phyloP scores from a whole-genome alignment of 2,329 filamentous ascomycete genomes.

The Diaporthe citrichinensis region DNA sequence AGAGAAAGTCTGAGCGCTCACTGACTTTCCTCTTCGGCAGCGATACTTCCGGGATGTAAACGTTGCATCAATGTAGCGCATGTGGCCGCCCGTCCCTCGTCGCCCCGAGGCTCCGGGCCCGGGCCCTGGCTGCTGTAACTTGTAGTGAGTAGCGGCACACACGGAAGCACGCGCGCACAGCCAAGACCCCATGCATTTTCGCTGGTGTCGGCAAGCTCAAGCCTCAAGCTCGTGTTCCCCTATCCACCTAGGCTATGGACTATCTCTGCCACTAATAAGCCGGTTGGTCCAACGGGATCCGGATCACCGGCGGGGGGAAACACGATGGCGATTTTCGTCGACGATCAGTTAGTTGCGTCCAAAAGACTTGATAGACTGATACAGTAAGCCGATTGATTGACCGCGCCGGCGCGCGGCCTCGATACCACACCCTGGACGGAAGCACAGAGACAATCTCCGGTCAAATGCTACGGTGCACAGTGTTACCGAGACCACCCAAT shows the following conservation, averaged over 20 bases:
- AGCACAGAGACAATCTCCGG: conserved; percentile 24
- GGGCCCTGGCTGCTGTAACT: not conserved
- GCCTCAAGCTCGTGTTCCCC: not conserved
- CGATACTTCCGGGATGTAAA: not conserved
- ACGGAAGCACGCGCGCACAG: not conserved
- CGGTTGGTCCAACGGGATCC: no score
- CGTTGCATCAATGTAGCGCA: conserved; percentile 18
- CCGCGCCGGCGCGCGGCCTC: not conserved
- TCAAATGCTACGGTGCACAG: not conserved
- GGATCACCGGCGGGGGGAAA: not conserved
- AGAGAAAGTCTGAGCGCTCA: not conserved
- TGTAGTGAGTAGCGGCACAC: not conserved
- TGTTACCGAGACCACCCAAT: not conserved
- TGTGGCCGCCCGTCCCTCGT: conserved; percentile 7
- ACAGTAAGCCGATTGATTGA: not conserved
- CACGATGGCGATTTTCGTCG: not conserved
- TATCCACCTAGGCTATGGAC: not conserved
- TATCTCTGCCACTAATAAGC: not conserved
- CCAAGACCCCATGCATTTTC: not conserved
- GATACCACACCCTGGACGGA: not conserved
- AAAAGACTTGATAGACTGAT: no score
- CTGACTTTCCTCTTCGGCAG: not conserved
- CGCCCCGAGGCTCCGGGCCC: conserved; percentile 15
- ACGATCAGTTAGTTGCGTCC: no score
- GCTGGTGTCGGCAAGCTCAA: not conserved